These are phyloP conservation scores for Starmera pachycereana DNA, from an alignment of 805 yeast species.

Conservation along the genomic window DNA sequence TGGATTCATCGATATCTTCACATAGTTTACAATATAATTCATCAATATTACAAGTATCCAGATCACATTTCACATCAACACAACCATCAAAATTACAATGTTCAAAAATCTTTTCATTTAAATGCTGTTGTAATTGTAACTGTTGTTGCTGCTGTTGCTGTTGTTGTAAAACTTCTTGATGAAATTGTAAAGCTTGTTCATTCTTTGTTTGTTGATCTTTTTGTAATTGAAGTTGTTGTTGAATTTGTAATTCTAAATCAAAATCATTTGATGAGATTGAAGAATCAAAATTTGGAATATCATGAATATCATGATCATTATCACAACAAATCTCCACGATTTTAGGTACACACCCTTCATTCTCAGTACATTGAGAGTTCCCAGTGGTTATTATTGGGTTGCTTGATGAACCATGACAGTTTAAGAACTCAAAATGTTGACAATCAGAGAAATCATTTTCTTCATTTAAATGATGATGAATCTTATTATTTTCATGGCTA, in stretches of 20 bases:
- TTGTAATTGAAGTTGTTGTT: background rate
- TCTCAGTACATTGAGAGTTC: slow-evolving; percentile 12
- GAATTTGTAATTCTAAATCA: background rate
- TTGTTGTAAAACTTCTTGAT: background rate
- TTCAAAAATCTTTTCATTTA: slow-evolving; percentile 8
- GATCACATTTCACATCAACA: slow-evolving; percentile 18
- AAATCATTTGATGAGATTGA: background rate
- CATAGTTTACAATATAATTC: slow-evolving; percentile 24
- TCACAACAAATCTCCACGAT: slow-evolving; percentile 33
- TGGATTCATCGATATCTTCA: slow-evolving; percentile 7
- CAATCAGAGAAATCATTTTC: slow-evolving; percentile 20
- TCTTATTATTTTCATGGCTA: too few relatives aligned
- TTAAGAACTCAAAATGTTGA: slow-evolving; percentile 31
- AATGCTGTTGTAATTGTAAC: background rate
- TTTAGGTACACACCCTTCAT: slow-evolving; percentile 26
- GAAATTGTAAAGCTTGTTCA: background rate
- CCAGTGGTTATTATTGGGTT: slow-evolving; percentile 6
- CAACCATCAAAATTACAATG: slow-evolving; percentile 15
- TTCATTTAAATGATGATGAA: slow-evolving; percentile 14
- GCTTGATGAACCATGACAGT: slow-evolving; percentile 20
- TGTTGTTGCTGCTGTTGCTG: background rate
- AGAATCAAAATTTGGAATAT: background rate
- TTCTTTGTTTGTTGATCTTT: background rate
- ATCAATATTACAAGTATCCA: slow-evolving; percentile 21
- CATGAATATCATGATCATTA: slow-evolving; percentile 16